These are phyloP conservation scores for Oryza punctata DNA, from an alignment of 176 grass and related monocot species.

Conservation along the genomic window DNA sequence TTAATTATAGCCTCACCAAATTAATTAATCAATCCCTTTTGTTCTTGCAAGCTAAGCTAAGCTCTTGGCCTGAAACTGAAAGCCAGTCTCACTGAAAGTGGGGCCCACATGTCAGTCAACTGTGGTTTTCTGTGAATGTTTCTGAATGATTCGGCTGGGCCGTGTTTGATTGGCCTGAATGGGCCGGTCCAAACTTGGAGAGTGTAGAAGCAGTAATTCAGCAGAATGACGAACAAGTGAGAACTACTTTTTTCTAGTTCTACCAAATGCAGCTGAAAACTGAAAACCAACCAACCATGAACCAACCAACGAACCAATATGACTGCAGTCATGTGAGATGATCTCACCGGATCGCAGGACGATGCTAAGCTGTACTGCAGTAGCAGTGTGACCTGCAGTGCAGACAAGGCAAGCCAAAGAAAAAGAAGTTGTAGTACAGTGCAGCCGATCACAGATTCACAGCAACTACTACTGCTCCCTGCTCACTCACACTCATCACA, in stretches of 20 bases:
- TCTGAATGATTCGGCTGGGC: not conserved
- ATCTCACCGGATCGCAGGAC: not conserved
- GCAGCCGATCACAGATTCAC: not conserved
- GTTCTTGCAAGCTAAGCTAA: not conserved
- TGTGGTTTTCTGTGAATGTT: too few relatives aligned
- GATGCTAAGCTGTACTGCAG: not conserved
- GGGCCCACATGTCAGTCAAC: not conserved
- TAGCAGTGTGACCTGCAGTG: not conserved
- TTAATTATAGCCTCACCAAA: slow-evolving; percentile 27
- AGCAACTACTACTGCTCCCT: not conserved
- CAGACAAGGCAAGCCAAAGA: not conserved
- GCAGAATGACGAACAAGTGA: not conserved
- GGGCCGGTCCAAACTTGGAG: not conserved
- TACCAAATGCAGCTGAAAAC: not conserved
- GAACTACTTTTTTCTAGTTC: not conserved
- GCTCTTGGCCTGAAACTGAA: not conserved
- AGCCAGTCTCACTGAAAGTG: not conserved
- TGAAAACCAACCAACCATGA: not conserved
- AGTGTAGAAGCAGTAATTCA: not conserved
- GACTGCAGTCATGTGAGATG: slow-evolving; percentile 1
- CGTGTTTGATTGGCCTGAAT: not conserved
- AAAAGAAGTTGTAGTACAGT: not conserved
- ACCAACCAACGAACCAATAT: not conserved
- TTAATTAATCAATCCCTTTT: not conserved
- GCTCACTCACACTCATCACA: not conserved